Evolutionary conservation across 2,329 filamentous ascomycete species (phyloP).

Genomic region (Metarhizium rileyi): DNA sequence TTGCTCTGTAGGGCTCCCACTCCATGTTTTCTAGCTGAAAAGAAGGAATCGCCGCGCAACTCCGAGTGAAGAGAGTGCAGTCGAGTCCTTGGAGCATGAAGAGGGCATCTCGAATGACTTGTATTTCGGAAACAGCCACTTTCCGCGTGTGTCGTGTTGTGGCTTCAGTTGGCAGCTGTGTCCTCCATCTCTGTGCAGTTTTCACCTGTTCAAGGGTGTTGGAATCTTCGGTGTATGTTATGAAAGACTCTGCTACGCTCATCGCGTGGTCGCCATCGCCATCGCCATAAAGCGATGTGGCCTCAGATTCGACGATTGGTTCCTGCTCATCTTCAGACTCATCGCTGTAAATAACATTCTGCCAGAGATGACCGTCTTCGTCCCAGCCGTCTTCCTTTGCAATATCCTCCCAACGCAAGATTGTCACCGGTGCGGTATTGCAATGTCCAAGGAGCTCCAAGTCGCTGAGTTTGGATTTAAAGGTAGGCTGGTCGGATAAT

Average conservation of each 20-base stretch:
- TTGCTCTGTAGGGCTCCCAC: slow-evolving; percentile 38
- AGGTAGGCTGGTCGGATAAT: slow-evolving; percentile 69
- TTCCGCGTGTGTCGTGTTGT: slow-evolving; percentile 25
- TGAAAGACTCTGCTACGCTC: slow-evolving; percentile 21
- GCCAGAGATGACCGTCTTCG: slow-evolving; percentile 59
- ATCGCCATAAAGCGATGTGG: slow-evolving; percentile 20
- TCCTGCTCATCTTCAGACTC: slow-evolving; percentile 47
- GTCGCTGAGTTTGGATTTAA: slow-evolving; percentile 55
- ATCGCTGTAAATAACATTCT: slow-evolving; percentile 56
- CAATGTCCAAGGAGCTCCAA: slow-evolving; percentile 43
- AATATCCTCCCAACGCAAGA: slow-evolving; percentile 71
- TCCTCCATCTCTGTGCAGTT: slow-evolving; percentile 27
- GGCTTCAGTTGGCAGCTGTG: slow-evolving; percentile 24
- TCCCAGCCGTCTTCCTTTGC: slow-evolving; percentile 66
- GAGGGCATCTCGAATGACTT: slow-evolving; percentile 65
- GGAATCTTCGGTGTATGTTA: slow-evolving; percentile 25
- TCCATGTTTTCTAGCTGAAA: slow-evolving; percentile 40
- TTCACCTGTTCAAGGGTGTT: slow-evolving; percentile 21
- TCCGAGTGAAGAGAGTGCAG: slow-evolving; percentile 56
- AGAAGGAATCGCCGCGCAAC: slow-evolving; percentile 27
- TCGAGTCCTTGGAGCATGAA: slow-evolving; percentile 78
- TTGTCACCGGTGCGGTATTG: slow-evolving; percentile 31
- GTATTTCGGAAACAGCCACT: slow-evolving; percentile 55
- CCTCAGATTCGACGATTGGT: slow-evolving; percentile 29
- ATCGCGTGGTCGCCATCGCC: slow-evolving; percentile 18